Percentiles rank a stretch among this genome's conserved stretches.
These are phyloP conservation scores for Trichocomaceae sp. DNA, from an alignment of 2,329 filamentous ascomycete species.

Conservation along the genomic window DNA sequence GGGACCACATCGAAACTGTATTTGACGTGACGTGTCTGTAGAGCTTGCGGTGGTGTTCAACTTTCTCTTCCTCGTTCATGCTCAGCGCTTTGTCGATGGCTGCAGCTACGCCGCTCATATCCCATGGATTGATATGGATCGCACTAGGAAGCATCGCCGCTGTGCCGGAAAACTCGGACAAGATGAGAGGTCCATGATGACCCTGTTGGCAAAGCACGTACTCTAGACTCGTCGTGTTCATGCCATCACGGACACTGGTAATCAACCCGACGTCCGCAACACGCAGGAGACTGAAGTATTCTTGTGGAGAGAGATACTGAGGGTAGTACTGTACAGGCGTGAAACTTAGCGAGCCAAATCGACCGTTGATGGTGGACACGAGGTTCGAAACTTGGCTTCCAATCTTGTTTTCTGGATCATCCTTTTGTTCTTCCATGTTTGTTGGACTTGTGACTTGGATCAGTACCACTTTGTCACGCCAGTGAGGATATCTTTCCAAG, in stretches of 20 bases:
- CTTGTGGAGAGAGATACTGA: constrained; percentile 80
- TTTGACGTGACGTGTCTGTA: constrained; percentile 80
- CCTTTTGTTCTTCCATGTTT: constrained; percentile 68
- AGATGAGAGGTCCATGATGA: constrained; percentile 76
- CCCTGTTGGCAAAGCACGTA: constrained; percentile 90
- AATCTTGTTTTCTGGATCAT: constrained; percentile 71
- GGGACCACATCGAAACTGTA: constrained; percentile 81
- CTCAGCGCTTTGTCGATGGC: constrained; percentile 75
- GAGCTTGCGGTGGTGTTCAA: constrained; percentile 63
- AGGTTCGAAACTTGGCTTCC: constrained; percentile 85
- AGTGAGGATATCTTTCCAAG: constrained; percentile 82
- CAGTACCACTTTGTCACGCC: constrained; percentile 84
- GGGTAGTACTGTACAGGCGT: constrained; percentile 91
- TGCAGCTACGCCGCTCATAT: constrained; percentile 73
- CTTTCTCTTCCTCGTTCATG: constrained; percentile 62
- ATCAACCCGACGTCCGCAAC: constrained; percentile 88
- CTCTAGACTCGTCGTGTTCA: constrained; percentile 96
- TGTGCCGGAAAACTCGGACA: constrained; percentile 95
- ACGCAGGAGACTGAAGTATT: constrained; percentile 91
- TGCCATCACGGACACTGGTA: constrained; percentile 90
- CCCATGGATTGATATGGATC: constrained; percentile 96
- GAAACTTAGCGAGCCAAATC: constrained; percentile 80
- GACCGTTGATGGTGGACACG: constrained; percentile 84
- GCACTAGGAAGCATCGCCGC: constrained; percentile 78
- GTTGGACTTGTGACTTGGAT: constrained; percentile 93